Base-by-base conservation (phyloP, 129 eudicot species). In the Flaveria robusta region DNA sequence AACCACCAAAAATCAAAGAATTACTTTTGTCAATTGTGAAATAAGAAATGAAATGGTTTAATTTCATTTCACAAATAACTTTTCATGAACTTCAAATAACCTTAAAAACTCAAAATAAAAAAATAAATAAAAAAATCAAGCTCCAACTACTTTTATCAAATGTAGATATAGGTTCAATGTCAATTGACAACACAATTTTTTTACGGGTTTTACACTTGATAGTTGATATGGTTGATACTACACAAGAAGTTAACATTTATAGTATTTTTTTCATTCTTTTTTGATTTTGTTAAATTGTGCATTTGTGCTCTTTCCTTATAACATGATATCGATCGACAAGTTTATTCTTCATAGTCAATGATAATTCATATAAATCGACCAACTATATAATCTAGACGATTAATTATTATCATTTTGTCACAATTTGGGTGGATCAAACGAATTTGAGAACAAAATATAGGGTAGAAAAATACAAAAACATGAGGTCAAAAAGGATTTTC, bases 401-500 rank as follows among this genome's bases (percentile, higher is more conserved):
- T 16, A 11, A 43, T 43, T 43, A 43, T 43, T 43, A 43, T 43
- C 11, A 43, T 7, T 55, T 39, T 39, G 41, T 60, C 9, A 19
- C 62, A 58, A 10, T 37, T 15, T 15, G 18, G 26, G 34, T 50
- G 9, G 26, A 49, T 49, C 26, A 16, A 29, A 34, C 15, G 42
- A 72, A 16, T 62, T 41, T n/a, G 20, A 39, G 31, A 72, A 72
- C 19, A 51, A 19, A 50, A 64, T 72, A 27, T 72, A n/a, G 20
- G 50, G 12, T 54, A 31, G 9, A 78, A 72, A 64, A 80, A 42
- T 73, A 80, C 79, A 80, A 65, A 56, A 19, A 37, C 27, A 13
- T 73, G 59, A 52, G 69, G 83, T 66, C 75, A 80, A 65, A 80
- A 73, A 74, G 27, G 83, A 66, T 80, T 66, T 80, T 73, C 70